phyloP scores from a whole-genome alignment of 345 rosid genomes.

The Trapa incisa region DNA sequence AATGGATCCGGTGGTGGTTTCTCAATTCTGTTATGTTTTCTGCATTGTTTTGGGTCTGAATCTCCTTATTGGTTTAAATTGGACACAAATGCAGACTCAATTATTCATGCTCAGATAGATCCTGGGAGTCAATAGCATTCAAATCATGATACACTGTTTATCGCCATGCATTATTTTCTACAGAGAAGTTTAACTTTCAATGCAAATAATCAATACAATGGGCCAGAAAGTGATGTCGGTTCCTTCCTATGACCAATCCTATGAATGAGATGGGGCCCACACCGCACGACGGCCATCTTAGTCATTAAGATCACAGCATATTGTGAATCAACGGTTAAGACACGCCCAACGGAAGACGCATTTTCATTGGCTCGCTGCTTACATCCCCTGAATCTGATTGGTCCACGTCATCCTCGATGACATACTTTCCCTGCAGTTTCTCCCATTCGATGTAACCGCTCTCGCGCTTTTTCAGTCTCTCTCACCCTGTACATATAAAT shows the following conservation, averaged over 20 bases:
- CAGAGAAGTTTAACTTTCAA: no score
- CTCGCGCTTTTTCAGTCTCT: not conserved
- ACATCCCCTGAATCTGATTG: conserved; percentile 17
- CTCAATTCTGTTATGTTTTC: not conserved
- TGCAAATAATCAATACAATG: no score
- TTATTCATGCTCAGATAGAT: no score
- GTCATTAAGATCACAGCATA: not conserved
- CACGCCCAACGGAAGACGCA: conserved; percentile 27
- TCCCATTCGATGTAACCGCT: conserved; percentile 7
- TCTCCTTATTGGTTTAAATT: no score
- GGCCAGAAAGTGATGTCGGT: no score
- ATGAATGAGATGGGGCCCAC: no score
- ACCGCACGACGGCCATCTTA: not conserved
- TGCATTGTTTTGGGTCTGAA: not conserved
- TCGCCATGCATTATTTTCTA: no score
- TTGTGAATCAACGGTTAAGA: conserved; percentile 26
- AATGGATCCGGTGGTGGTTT: no score
- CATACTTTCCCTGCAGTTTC: conserved; percentile 24
- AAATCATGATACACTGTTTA: no score
- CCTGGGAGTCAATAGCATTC: no score
- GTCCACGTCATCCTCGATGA: conserved; percentile 51
- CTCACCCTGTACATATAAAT: not conserved
- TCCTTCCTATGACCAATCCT: not conserved
- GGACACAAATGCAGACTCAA: no score
- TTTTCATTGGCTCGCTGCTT: conserved; percentile 21